phyloP scores from a whole-genome alignment of 1,284 basidiomycete species.

The Malassezia obtusa region DNA sequence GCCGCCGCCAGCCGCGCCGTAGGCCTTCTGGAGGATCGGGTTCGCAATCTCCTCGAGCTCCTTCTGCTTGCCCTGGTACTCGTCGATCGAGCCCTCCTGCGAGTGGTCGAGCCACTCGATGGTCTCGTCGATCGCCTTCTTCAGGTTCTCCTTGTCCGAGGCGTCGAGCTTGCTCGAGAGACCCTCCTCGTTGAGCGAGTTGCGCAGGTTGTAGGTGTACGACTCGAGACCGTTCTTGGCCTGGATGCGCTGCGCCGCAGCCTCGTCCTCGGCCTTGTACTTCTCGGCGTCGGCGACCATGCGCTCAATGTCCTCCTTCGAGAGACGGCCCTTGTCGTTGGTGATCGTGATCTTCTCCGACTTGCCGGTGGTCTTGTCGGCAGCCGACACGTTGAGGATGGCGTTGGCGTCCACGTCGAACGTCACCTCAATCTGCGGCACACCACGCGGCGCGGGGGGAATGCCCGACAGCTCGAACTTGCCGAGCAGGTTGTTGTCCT shows the following conservation, averaged over 20 bases:
- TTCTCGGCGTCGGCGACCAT: slow-evolving; percentile 60
- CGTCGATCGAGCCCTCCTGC: slow-evolving; percentile 85
- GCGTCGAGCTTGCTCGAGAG: slow-evolving; percentile 68
- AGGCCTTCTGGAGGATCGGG: slow-evolving; percentile 90
- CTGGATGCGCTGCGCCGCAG: slow-evolving; percentile 59
- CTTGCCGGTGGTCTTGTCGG: slow-evolving; percentile 96
- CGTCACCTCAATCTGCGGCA: slow-evolving; percentile 93
- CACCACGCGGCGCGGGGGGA: slow-evolving; percentile 94
- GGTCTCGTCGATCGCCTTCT: slow-evolving; percentile 70
- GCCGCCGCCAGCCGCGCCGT: slow-evolving; percentile 55
- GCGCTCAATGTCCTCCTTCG: slow-evolving; percentile 95
- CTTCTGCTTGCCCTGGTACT: slow-evolving; percentile 91
- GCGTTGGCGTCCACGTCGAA: slow-evolving; percentile 99
- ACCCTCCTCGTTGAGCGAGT: slow-evolving; percentile 53
- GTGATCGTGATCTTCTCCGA: slow-evolving; percentile 87
- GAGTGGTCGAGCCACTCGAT: slow-evolving; percentile 81
- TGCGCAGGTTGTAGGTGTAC: slow-evolving; percentile 91
- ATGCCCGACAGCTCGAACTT: slow-evolving; percentile 98
- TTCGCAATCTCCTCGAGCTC: slow-evolving; percentile 82
- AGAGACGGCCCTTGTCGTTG: slow-evolving; percentile 95
- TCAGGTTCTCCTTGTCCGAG: slow-evolving; percentile 77
- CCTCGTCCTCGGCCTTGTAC: slow-evolving; percentile 63
- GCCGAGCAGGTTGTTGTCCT: slow-evolving; percentile 98
- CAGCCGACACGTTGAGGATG: slow-evolving; percentile 89
- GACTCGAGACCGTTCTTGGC: slow-evolving; percentile 75